Evolutionary conservation across 2,329 filamentous ascomycete genomes (phyloP), one percentile per base, ranked within the genome.

Genomic region (Xylariaceae sp.): DNA sequence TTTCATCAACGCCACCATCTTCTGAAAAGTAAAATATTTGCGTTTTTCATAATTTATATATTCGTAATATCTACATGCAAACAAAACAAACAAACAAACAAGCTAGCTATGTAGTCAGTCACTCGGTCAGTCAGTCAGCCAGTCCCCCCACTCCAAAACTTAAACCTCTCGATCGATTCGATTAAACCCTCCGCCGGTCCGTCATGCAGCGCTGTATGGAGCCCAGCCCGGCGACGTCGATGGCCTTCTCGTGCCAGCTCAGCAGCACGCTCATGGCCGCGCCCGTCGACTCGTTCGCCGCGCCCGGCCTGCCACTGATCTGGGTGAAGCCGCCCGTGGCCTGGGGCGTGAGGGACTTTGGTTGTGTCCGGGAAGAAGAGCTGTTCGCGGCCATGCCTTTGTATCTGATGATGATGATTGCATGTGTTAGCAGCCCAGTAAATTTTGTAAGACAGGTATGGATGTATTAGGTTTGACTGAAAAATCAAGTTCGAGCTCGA

Each of bases 201-300:
- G 88, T 92, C 89, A 98, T 96, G 51, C 88, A 88, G 55, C 92
- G 79, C 47, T 88, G 86, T 65, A 98, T 92, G 63, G 85, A 88
- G 31, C 92, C 92, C 51, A 88, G 73, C 16, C 92, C 92, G 26
- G 88, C 87, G 57, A 96, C 81, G 57, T 98, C 92, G 4, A 97
- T 88, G 47, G 96, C 77, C 76, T 96, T 98, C 72, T 98, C 92
- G 61, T 98, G 92, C 92, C 92, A 98, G 66, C 88, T 96, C 51
- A 98, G 70, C 60, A 98, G 64, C 36, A 98, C 92, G 60, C 92
- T 97, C 92, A 97, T 97, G 38, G 83, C 85, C 41, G 88, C 83
- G 24, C 87, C 85, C 46, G 87, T 82, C 32, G 86, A 84, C 59
- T 83, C 78, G 59, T 70, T 76, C 26, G 68, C 59, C 7, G 56